A percentile compares a stretch with the other conserved stretches of the same genome.
phyloP scores from a whole-genome alignment of 129 eudicot genomes.

The Silybum marianum region DNA sequence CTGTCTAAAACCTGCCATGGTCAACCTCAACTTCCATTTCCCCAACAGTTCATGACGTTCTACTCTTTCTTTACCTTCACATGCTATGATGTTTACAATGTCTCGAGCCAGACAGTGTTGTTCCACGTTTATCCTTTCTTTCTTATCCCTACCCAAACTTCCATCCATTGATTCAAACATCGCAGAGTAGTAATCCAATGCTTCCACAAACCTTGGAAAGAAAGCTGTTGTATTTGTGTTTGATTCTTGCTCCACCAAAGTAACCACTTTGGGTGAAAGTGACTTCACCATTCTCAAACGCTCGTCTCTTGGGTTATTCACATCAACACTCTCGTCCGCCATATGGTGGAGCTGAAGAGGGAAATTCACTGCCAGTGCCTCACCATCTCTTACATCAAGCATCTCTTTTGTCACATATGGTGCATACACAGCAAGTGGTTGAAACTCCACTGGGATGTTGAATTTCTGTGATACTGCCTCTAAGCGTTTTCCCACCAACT shows the following conservation, averaged over 20 bases:
- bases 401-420: constrained; percentile 62
- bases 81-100: constrained; percentile 83
- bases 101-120: constrained; percentile 92
- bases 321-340: constrained; percentile 90
- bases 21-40: constrained; percentile 84
- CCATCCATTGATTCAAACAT: constrained; percentile 89
- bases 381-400: constrained; percentile 76
- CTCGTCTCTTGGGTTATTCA: constrained; percentile 85
- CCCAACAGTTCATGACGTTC: constrained; percentile 88
- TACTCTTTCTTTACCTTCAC: constrained; percentile 87
- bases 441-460: constrained; percentile 75
- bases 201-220: constrained; percentile 69
- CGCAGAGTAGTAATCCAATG: constrained; percentile 73
- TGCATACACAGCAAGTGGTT: constrained; percentile 67
- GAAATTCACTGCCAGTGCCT: constrained; percentile 85
- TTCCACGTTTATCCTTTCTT: constrained; percentile 81
- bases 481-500: constrained; percentile 61
- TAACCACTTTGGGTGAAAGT: constrained; percentile 72
- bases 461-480: constrained; percentile 63
- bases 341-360: constrained; percentile 93
- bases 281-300: constrained; percentile 81
- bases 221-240: constrained; percentile 91
- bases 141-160: constrained; percentile 61
- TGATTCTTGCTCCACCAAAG: constrained; percentile 92
- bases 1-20: constrained; percentile 87